Evolutionary conservation across 2,329 filamentous ascomycete species (phyloP).

Genomic region (Plectosphaerella plurivora): DNA sequence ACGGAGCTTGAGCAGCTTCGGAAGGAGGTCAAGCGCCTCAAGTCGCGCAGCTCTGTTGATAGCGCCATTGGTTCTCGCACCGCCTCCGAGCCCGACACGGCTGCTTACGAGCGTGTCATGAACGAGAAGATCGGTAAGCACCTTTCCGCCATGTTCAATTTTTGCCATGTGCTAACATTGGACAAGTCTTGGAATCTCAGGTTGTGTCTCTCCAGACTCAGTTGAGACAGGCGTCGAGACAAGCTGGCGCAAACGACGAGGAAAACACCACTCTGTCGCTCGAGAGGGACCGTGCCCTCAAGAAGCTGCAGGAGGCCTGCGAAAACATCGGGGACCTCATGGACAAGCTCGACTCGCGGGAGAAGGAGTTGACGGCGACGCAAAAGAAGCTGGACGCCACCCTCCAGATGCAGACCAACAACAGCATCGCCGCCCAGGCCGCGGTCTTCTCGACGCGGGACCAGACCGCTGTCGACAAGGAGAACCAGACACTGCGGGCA

Average conservation of each 20-base stretch:
- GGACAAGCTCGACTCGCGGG: conserved; percentile 33
- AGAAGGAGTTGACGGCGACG: conserved; percentile 36
- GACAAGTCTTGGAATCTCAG: conserved; percentile 51
- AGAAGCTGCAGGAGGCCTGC: conserved; percentile 57
- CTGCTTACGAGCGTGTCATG: conserved; percentile 36
- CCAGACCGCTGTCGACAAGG: conserved; percentile 25
- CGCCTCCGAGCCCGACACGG: conserved; percentile 37
- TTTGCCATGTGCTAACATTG: conserved; percentile 1
- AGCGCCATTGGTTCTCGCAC: conserved; percentile 27
- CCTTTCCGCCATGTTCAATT: not conserved
- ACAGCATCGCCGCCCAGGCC: conserved; percentile 14
- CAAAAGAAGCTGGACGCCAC: conserved; percentile 36
- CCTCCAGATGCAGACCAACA: conserved; percentile 31
- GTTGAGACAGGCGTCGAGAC: conserved; percentile 58
- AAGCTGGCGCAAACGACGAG: conserved; percentile 57
- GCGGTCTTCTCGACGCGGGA: conserved; percentile 30
- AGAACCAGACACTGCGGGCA: conserved; percentile 34
- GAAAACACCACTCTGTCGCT: conserved; percentile 57
- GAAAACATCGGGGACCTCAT: conserved; percentile 49
- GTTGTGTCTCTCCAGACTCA: conserved; percentile 56
- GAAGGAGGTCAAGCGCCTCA: conserved; percentile 39
- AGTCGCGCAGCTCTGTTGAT: conserved; percentile 33
- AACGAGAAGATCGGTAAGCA: conserved; percentile 54
- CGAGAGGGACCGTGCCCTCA: conserved; percentile 62
- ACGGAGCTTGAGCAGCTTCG: conserved; percentile 47